A percentile compares a stretch with the other conserved stretches of the same genome.
These are phyloP conservation scores for Aethionema arabicum DNA, from an alignment of 345 rosid species.

Conservation along the genomic window DNA sequence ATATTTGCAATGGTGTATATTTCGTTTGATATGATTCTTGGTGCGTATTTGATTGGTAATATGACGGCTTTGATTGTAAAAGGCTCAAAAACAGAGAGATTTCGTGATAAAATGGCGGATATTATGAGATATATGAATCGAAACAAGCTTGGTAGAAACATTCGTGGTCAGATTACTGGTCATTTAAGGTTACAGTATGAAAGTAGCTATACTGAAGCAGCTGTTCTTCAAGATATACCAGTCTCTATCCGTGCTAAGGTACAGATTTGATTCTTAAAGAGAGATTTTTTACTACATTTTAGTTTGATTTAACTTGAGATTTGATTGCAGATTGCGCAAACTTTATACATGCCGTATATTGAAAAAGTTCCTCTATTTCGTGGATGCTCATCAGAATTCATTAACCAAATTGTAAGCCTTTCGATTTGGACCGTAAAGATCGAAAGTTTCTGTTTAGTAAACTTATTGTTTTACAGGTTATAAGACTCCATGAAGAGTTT, in stretches of 20 bases:
- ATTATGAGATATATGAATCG: slow-evolving; percentile 64
- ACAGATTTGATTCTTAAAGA: neutral
- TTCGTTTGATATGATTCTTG: slow-evolving; percentile 86
- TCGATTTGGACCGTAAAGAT: slow-evolving; percentile 11
- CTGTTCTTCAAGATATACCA: slow-evolving; percentile 80
- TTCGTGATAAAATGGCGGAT: slow-evolving; percentile 74
- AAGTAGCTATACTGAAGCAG: slow-evolving; percentile 54
- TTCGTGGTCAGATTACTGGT: slow-evolving; percentile 60
- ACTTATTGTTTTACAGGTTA: slow-evolving; percentile 46
- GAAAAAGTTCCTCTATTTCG: slow-evolving; percentile 64
- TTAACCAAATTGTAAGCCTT: slow-evolving; percentile 73
- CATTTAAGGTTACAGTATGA: slow-evolving; percentile 64
- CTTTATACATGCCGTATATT: slow-evolving; percentile 70
- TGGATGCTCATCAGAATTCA: slow-evolving; percentile 72
- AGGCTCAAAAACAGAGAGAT: slow-evolving; percentile 85
- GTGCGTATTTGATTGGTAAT: slow-evolving; percentile 88
- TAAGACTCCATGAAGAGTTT: slow-evolving; percentile 65
- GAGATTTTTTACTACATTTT: neutral
- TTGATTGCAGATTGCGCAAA: slow-evolving; percentile 60
- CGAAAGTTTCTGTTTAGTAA: neutral
- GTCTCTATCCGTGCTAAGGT: slow-evolving; percentile 76
- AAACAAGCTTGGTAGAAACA: slow-evolving; percentile 60
- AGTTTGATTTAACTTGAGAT: slow-evolving; percentile 2
- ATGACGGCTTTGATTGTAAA: slow-evolving; percentile 88
- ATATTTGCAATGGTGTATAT: slow-evolving; percentile 77